These are phyloP conservation scores for Erythrophleum fordii DNA, from an alignment of 306 rosid species.

Conservation along the genomic window DNA sequence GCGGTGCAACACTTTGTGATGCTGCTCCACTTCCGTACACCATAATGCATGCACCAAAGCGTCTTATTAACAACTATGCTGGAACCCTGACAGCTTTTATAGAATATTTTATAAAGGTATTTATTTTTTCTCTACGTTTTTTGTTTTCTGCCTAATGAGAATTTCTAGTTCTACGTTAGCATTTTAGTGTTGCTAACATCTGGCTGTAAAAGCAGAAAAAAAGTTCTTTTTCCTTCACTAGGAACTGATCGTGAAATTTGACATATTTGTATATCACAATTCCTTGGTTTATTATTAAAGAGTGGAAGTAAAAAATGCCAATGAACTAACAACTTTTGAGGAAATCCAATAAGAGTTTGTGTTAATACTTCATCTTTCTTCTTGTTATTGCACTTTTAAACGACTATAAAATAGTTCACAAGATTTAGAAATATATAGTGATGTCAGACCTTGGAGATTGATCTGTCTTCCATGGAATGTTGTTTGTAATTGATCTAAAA, in stretches of 20 bases:
- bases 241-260: conserved; percentile 1
- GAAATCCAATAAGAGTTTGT: neutral
- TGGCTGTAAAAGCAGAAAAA: neutral
- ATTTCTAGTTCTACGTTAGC: neutral
- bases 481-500: conserved; percentile 1
- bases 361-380: neutral
- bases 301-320: neutral
- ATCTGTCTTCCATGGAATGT: conserved; percentile 7
- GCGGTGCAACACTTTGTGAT: no score
- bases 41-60: neutral
- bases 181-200: neutral
- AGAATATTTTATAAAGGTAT: neutral
- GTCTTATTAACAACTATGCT: neutral
- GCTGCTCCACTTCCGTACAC: neutral
- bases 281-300: conserved; percentile 3
- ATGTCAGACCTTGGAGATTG: neutral
- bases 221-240: neutral
- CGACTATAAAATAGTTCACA: neutral
- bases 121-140: neutral
- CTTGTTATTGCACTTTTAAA: neutral
- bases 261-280: neutral
- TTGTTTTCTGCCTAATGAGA: neutral
- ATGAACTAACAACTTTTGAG: conserved; percentile 15
- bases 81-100: neutral
- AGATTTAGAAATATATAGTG: conserved; percentile 7